Evolutionary conservation across 331 rosid genomes (phyloP), one percentile per base, ranked within the genome.

Genomic region (Quercus phellos): DNA sequence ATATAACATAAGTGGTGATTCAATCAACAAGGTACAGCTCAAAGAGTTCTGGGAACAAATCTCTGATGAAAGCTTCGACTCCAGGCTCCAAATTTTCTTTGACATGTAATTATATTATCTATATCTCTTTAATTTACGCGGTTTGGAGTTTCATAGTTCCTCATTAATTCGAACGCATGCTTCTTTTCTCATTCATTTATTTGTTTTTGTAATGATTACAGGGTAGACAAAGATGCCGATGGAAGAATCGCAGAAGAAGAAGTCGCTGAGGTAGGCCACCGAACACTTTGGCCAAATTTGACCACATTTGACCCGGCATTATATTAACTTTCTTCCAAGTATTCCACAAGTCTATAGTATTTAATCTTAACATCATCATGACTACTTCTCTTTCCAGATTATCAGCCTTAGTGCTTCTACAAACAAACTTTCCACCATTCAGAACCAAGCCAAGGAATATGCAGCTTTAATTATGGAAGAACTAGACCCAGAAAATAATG

Each of bases 391-490:
- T 73, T 32, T 83, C 64, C 86, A 93, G 98, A 93, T 93, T 77
- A 91, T 93, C 72, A 73, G 91, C 72, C 85, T 93, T 42, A 91
- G 96, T 61, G 98, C 98, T 79, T 84, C 97, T 4, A 84, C 97
- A 10, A 93, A 93, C 87, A 88, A 91, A 51, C 96, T 93, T 3
- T 78, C 93, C 55, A 93, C 78, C 80, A 89, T 93, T 72, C 97
- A 91, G 84, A 87, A 82, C 51, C 97, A 89, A 74, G 90, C 98
- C 2, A 83, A 86, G 74, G 98, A 93, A 55, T 91, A 93, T 84
- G 92, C 98, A 0, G 98, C 97, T 9, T 73, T 93, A 82, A 91
- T 93, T 56, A 90, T 93, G 98, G 98, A 93, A 86, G 98, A 93
- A 76, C 78, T 91, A 43, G 98, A 93, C 87, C 97, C 96, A 18